Conservation (phyloP, 2,329 filamentous ascomycete species). For the Pseudopithomyces chartarum region DNA sequence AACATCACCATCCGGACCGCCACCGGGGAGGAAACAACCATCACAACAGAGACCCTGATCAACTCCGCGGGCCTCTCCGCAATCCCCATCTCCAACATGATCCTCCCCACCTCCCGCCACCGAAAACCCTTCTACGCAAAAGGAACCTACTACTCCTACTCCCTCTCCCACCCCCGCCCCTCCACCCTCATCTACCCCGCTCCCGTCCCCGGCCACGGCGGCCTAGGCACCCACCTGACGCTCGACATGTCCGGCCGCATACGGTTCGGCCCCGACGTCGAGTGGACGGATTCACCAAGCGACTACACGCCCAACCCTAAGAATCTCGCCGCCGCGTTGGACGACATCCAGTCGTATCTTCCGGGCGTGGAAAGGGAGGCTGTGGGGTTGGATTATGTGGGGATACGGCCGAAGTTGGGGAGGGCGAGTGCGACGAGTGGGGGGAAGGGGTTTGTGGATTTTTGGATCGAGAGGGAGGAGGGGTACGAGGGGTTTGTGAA, state of each 20-base stretch:
- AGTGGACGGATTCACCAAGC: constrained; percentile 78
- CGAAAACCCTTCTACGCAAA: constrained; percentile 80
- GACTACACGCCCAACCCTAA: constrained; percentile 71
- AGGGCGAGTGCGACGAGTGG: constrained; percentile 65
- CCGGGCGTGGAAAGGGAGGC: constrained; percentile 70
- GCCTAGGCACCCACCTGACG: constrained; percentile 91
- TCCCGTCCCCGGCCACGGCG: constrained; percentile 78
- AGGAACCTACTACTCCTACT: constrained; percentile 92
- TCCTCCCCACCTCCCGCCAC: constrained; percentile 64
- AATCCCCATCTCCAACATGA: constrained; percentile 78
- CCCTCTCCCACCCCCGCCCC: constrained; percentile 66
- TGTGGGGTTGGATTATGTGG: constrained; percentile 83
- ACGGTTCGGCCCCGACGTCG: constrained; percentile 92
- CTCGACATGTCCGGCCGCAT: constrained; percentile 84
- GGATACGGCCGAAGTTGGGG: constrained; percentile 84
- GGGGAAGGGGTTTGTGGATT: constrained; percentile 77
- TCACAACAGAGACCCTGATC: constrained; percentile 77
- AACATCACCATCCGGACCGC: constrained; percentile 60
- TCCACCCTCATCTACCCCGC: constrained; percentile 85
- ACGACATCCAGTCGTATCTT: constrained; percentile 78
- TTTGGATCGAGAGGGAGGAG: constrained; percentile 77
- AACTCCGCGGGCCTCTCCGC: constrained; percentile 87
- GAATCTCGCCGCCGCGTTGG: constrained; percentile 69
- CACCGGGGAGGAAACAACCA: constrained; percentile 53
- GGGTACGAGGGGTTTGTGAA: constrained; percentile 86